Conservation (phyloP, 768 basidiomycete species). For the Suillus bovinus region DNA sequence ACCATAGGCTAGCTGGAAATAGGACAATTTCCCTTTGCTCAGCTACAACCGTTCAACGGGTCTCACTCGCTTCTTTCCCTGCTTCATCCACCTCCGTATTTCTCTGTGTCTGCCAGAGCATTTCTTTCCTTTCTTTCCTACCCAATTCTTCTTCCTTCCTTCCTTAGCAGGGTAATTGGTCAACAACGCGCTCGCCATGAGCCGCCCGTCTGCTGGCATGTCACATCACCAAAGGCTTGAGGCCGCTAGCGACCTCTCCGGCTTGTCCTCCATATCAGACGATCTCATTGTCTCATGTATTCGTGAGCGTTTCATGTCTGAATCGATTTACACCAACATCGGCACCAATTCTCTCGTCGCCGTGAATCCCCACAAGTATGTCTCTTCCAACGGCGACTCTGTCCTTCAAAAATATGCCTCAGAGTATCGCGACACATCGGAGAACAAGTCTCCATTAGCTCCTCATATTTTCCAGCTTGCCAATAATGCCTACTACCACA, state of each 20-base stretch:
- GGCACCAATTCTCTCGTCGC: slow-evolving; percentile 77
- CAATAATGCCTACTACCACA: slow-evolving; percentile 93
- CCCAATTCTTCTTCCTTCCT: slow-evolving; percentile 1
- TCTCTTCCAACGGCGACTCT: slow-evolving; percentile 80
- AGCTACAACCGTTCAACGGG: slow-evolving; percentile 7
- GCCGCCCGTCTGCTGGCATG: slow-evolving; percentile 46
- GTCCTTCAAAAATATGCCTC: slow-evolving; percentile 83
- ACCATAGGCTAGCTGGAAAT: slow-evolving; percentile 13
- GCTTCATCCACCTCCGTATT: slow-evolving; percentile 13
- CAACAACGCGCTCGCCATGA: slow-evolving; percentile 23
- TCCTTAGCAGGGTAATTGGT: slow-evolving; percentile 7
- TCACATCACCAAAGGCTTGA: slow-evolving; percentile 69
- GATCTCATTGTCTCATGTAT: slow-evolving; percentile 84
- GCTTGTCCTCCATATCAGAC: slow-evolving; percentile 69
- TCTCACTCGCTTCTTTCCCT: slow-evolving; percentile 18
- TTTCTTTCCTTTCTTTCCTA: slow-evolving; percentile 5
- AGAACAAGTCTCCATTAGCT: slow-evolving; percentile 57
- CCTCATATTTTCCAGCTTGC: slow-evolving; percentile 94
- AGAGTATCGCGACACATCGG: slow-evolving; percentile 76
- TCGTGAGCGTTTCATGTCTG: slow-evolving; percentile 84
- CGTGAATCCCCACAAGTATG: slow-evolving; percentile 92
- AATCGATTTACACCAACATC: slow-evolving; percentile 76
- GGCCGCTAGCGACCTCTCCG: slow-evolving; percentile 67
- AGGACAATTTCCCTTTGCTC: slow-evolving; percentile 23
- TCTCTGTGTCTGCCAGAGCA: slow-evolving; percentile 8